These are phyloP conservation scores for Schizochytrium sp. DNA, from an alignment of 108 stramenopile species.

Conservation along the genomic window DNA sequence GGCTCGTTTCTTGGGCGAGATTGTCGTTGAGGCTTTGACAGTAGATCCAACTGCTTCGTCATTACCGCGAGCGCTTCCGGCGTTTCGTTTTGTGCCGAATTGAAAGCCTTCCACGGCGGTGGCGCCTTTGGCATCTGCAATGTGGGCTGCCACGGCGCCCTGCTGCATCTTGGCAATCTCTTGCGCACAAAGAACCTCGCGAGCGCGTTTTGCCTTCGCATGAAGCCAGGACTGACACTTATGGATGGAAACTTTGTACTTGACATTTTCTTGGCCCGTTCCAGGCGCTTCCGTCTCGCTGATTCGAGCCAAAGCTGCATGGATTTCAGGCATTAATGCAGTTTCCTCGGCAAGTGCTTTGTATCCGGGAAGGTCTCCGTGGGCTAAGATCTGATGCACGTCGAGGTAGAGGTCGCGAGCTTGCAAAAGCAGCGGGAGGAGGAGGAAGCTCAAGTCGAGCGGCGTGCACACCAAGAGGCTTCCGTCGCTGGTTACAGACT, in stretches of 20 bases:
- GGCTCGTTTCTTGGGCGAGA: background rate
- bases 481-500: background rate
- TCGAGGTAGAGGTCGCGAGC: background rate
- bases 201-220: background rate
- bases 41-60: background rate
- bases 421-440: background rate
- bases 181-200: background rate
- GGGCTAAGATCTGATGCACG: background rate
- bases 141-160: background rate
- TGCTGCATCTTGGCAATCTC: background rate
- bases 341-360: background rate
- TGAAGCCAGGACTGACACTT: background rate
- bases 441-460: background rate
- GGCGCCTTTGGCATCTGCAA: background rate
- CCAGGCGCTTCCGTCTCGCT: background rate
- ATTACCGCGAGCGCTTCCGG: background rate
- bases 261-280: background rate
- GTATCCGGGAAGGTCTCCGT: background rate
- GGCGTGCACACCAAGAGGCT: background rate
- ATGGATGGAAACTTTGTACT: background rate
- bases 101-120: background rate
- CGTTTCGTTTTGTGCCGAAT: background rate
- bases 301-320: background rate
- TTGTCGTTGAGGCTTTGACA: background rate
- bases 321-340: background rate